Evolutionary conservation across 306 rosid genomes (phyloP), one percentile per base, ranked within the genome.

Genomic region (Prunus dulcis): DNA sequence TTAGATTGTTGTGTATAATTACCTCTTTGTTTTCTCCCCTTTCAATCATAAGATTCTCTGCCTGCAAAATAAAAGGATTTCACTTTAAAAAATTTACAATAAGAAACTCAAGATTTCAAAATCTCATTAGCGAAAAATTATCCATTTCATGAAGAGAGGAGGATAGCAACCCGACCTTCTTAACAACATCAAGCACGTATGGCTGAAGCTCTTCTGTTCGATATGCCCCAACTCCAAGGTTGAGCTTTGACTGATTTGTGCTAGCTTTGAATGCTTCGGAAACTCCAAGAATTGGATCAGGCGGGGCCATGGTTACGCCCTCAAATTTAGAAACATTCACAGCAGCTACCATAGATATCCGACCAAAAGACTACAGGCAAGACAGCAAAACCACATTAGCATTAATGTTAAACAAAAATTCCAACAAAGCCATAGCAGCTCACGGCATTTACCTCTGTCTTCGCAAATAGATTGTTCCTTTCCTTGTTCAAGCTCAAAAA

Each of bases 221-320:
- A 75, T 95, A 90, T 41, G 99, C 97, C 53, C 99, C 99, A 61
- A 95, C 99, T 85, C 97, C 99, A 77, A 95, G 97, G 80, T 95
- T 95, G 85, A 95, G 99, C 87, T 90, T 95, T 57, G 57, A 79
- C 47, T 80, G 89, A 10, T 84, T 84, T 0, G 87, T 84, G 80
- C 90, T 91, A 2, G 99, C 97, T 80, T 60, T 91, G 71, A 90
- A 95, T 25, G 99, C 99, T 84, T 95, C 99, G n/a, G 99, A 95
- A 73, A 95, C 99, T 77, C 97, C 99, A 50, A 95, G 97, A 89
- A 95, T 95, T 55, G 99, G 99, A 87, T 95, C 97, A 9, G 99
- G 96, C 61, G 97, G 96, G 69, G 99, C 99, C 99, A 95, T 88
- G 1, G 93, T 84, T 15, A 95, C 89, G 23, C 91, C 93, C 80